phyloP scores from a whole-genome alignment of 176 grass and related monocot species.

The Secale cereale region DNA sequence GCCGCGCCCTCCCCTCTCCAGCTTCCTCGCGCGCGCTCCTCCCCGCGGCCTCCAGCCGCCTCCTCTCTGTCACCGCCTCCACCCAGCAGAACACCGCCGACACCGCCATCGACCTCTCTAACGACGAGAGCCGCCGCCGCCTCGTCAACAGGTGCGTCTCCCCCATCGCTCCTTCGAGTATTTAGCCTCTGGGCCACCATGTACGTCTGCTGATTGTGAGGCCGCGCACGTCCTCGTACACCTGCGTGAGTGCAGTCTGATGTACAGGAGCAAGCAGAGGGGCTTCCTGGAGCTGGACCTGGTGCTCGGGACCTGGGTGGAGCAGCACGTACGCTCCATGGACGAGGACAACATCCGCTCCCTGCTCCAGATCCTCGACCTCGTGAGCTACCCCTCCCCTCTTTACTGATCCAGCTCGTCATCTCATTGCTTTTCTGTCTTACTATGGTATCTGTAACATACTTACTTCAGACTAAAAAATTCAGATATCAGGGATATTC shows the following conservation, averaged over 20 bases:
- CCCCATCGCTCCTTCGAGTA: neutral
- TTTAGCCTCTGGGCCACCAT: too few species aligned
- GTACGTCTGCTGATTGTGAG: neutral
- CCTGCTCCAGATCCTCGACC: conserved; percentile 79
- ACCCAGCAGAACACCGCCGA: conserved; percentile 32
- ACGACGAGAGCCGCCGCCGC: conserved; percentile 80
- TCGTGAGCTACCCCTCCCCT: conserved; percentile 38
- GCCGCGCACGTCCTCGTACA: too few species aligned
- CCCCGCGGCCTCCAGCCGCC: neutral
- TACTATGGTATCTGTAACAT: neutral
- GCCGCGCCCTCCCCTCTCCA: conserved; percentile 24
- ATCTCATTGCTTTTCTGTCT: neutral
- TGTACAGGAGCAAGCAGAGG: conserved; percentile 93
- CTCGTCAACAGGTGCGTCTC: conserved; percentile 66
- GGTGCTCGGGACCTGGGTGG: conserved; percentile 83
- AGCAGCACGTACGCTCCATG: conserved; percentile 73
- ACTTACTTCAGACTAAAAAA: neutral
- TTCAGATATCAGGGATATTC: neutral
- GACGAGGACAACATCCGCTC: conserved; percentile 73
- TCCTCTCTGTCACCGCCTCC: conserved; percentile 17
- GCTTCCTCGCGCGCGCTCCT: neutral
- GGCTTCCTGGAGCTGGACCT: conserved; percentile 94
- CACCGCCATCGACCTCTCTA: conserved; percentile 52
- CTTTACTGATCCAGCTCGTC: neutral
- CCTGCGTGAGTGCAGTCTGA: conserved; percentile 35